phyloP scores from a whole-genome alignment of 2,329 filamentous ascomycete species.

The Drechmeria coniospora region DNA sequence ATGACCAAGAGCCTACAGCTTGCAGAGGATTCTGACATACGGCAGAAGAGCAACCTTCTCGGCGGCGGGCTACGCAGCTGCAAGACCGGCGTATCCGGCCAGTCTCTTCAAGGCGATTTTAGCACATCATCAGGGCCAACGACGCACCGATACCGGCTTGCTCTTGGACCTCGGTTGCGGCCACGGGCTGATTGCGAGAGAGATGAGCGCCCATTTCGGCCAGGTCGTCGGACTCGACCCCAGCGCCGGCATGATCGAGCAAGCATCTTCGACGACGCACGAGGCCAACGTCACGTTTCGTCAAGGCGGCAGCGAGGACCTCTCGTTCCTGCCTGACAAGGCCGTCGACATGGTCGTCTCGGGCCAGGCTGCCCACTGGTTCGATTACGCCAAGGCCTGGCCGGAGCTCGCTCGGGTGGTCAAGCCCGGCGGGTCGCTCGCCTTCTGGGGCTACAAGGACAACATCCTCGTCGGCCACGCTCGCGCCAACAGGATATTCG shows the following conservation, averaged over 20 bases:
- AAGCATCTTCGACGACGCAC: slow-evolving; percentile 27
- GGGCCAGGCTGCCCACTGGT: slow-evolving; percentile 51
- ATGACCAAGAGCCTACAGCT: too few relatives aligned
- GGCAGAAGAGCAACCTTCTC: slow-evolving; percentile 39
- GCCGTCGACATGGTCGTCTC: slow-evolving; percentile 36
- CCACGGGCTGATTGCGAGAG: slow-evolving; percentile 40
- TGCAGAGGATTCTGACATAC: too few relatives aligned
- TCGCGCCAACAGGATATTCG: slow-evolving; percentile 34
- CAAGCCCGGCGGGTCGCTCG: slow-evolving; percentile 39
- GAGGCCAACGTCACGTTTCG: slow-evolving; percentile 31
- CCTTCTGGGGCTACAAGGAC: slow-evolving; percentile 53
- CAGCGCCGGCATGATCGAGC: slow-evolving; percentile 38
- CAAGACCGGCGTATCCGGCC: slow-evolving; percentile 42
- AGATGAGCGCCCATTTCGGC: slow-evolving; percentile 35
- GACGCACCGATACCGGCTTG: slow-evolving; percentile 12
- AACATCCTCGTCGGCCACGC: slow-evolving; percentile 40
- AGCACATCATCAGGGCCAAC: slow-evolving; percentile 30
- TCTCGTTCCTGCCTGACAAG: slow-evolving; percentile 30
- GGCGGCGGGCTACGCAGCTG: slow-evolving; percentile 40
- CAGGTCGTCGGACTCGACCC: slow-evolving; percentile 39
- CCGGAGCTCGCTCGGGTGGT: slow-evolving; percentile 37
- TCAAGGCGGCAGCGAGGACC: slow-evolving; percentile 35
- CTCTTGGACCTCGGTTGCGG: slow-evolving; percentile 49
- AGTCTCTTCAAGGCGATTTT: slow-evolving; percentile 38
- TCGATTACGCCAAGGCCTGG: slow-evolving; percentile 41